Base-by-base conservation (phyloP, 192 early-diverging fungal species). In the Backusella tuberculispora region DNA sequence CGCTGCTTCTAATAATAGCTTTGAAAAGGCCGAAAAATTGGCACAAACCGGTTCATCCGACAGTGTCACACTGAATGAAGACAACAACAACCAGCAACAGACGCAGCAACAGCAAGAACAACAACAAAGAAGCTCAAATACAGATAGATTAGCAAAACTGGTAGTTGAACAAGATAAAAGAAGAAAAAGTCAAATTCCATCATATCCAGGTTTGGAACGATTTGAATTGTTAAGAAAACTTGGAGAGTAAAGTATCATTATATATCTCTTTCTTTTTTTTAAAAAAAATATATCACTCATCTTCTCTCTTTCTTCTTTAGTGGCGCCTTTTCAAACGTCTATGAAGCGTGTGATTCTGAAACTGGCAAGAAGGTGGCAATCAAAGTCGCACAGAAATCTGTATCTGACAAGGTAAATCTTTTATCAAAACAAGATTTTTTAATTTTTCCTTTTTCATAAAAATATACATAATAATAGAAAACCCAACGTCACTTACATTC, bases 311-410 rank as follows among this genome's bases (percentile, higher is more conserved):
- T 38, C 73, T 69, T 53, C 63, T 64, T 48, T 86, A 94, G 92
- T 82, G 94, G 95, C 46, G 95, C 95, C 17, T 96, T 96, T 83
- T 92, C 91, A 73, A 92, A 90, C 75, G 95, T 96, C 6, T 95
- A 94, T 84, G 85, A 88, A 70, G 95, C 92, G 1, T 66, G 82
- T 56, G 91, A 92, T 70, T 85, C 77, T 24, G 78, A 83, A 71
- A 85, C 89, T n/a, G 84, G 90, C 19, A 71, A 87, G 37, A 81
- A 90, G 46, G 94, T 96, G 29, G 95, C 94, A 7, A 88, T 96
- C 81, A 96, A 96, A 86, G 89, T 94, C 5, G 93, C 94, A 13
- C 85, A 90, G 76, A 96, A 93, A 80, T 73, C 80, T 5, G 90
- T 90, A 7, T 78, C 93, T 72, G 90, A 90, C 73, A 75, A 88